phyloP scores from a whole-genome alignment of 148 eudicot species.

The Bassia scoparia region DNA sequence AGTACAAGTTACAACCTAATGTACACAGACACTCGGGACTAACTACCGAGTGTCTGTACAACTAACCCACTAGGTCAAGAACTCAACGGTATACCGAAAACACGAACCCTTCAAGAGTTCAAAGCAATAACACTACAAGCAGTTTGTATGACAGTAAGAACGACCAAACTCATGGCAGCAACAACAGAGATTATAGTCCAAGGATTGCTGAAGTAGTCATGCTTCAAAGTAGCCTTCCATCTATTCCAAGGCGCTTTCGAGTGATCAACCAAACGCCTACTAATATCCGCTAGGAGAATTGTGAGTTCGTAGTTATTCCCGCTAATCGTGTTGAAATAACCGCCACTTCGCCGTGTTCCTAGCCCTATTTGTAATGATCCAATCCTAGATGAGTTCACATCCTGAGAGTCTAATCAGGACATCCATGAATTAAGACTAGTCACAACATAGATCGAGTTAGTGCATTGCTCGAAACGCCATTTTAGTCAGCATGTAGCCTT shows the following conservation, averaged over 20 bases:
- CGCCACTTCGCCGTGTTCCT: conserved; percentile 35
- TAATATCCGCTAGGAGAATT: conserved; percentile 32
- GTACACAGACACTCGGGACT: too few relatives aligned
- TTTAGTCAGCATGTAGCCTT: too few relatives aligned
- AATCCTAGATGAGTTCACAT: conserved; percentile 32
- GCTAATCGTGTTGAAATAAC: conserved; percentile 32
- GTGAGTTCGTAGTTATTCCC: conserved; percentile 31
- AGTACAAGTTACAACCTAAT: too few relatives aligned
- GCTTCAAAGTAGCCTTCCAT: conserved; percentile 33
- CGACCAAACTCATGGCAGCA: conserved; percentile 33
- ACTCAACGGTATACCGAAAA: too few relatives aligned
- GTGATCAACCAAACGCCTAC: conserved; percentile 28
- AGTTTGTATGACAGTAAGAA: conserved; percentile 44
- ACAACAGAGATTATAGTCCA: conserved; percentile 42
- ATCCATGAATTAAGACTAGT: conserved; percentile 39
- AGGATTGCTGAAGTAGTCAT: conserved; percentile 44
- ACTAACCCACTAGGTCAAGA: too few relatives aligned
- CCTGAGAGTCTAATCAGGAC: conserved; percentile 35
- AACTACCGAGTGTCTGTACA: too few relatives aligned
- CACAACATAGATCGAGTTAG: conserved; percentile 35
- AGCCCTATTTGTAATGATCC: conserved; percentile 30
- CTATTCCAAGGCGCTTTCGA: conserved; percentile 34
- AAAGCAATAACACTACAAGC: conserved; percentile 22
- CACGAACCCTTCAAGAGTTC: too few relatives aligned
- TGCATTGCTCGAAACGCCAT: conserved; percentile 37